phyloP scores from a whole-genome alignment of 352 stramenopile species.

The Sclerospora graminicola region DNA sequence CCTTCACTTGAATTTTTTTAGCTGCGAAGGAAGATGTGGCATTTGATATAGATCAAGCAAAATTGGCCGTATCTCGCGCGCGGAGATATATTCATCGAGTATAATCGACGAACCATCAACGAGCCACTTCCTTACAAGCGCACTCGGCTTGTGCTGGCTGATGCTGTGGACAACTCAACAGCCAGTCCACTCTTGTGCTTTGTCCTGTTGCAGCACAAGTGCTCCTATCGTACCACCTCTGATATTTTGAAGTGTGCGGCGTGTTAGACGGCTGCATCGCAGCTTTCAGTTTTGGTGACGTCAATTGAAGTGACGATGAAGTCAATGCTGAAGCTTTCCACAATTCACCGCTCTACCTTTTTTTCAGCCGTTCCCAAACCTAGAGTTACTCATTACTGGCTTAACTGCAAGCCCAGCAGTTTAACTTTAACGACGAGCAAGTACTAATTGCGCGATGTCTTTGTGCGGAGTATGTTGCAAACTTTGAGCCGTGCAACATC shows the following conservation, averaged over 20 bases:
- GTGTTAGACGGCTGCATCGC: slow-evolving; percentile 15
- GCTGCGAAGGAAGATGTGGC: slow-evolving; percentile 24
- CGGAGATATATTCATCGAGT: slow-evolving; percentile 18
- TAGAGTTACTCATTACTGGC: slow-evolving; percentile 30
- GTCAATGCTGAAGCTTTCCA: slow-evolving; percentile 14
- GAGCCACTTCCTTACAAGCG: slow-evolving; percentile 9
- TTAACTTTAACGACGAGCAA: slow-evolving; percentile 36
- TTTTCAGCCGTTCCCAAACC: slow-evolving; percentile 29
- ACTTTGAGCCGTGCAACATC: slow-evolving; percentile 16
- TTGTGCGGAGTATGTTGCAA: slow-evolving; percentile 24
- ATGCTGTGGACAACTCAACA: not conserved
- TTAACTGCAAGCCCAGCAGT: slow-evolving; percentile 20
- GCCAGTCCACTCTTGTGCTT: slow-evolving; percentile 31
- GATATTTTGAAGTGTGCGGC: slow-evolving; percentile 30
- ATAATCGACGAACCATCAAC: slow-evolving; percentile 57
- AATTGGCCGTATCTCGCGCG: slow-evolving; percentile 6
- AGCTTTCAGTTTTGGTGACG: slow-evolving; percentile 30
- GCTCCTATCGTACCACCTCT: slow-evolving; percentile 25
- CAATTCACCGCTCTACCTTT: slow-evolving; percentile 11
- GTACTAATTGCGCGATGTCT: slow-evolving; percentile 25
- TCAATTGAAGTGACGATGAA: slow-evolving; percentile 20
- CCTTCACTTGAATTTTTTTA: slow-evolving; percentile 51
- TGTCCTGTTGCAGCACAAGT: slow-evolving; percentile 31
- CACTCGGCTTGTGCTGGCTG: not conserved
- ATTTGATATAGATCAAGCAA: slow-evolving; percentile 15